A percentile compares a stretch with the other conserved stretches of the same genome.
phyloP scores from a whole-genome alignment of 306 rosid genomes.

The Prunus dulcis region DNA sequence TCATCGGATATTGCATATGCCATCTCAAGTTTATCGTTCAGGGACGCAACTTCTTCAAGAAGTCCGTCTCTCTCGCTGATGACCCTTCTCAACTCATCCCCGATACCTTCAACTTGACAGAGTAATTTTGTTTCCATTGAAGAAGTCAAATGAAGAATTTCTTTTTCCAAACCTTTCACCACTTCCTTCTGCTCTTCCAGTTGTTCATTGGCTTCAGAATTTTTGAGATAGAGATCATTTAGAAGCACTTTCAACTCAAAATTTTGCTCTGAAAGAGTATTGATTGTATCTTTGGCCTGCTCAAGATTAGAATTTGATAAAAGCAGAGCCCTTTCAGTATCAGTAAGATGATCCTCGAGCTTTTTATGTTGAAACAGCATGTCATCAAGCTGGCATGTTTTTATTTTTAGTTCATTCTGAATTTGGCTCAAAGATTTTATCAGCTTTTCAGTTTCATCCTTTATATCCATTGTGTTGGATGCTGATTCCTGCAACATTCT shows the following conservation, averaged over 20 bases:
- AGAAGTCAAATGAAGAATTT: constrained; percentile 60
- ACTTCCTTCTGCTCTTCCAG: constrained; percentile 76
- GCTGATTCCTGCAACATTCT: constrained; percentile 86
- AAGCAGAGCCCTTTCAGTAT: constrained; percentile 56
- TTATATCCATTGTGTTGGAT: constrained; percentile 65
- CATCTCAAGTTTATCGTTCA: constrained; percentile 75
- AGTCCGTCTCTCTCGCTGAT: constrained; percentile 71
- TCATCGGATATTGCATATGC: constrained; percentile 76
- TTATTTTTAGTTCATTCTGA: constrained; percentile 61
- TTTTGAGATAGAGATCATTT: constrained; percentile 53
- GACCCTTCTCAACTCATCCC: constrained; percentile 59
- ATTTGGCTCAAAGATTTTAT: constrained; percentile 51
- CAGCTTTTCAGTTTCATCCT: constrained; percentile 73
- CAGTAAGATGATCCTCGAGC: constrained; percentile 56
- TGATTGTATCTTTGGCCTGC: constrained; percentile 54
- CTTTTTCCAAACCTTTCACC: constrained; percentile 72
- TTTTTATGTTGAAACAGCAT: constrained; percentile 45
- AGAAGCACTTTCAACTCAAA: constrained; percentile 58
- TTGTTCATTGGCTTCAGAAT: constrained; percentile 56
- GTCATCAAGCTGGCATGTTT: constrained; percentile 61
- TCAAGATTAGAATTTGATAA: constrained; percentile 58
- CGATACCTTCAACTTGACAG: constrained; percentile 51
- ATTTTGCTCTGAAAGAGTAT: constrained; percentile 52
- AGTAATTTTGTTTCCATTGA: constrained; percentile 54
- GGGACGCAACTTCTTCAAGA: constrained; percentile 49